Evolutionary conservation across 1,284 basidiomycete genomes (phyloP).

Genomic region (Fomitopsis betulina): DNA sequence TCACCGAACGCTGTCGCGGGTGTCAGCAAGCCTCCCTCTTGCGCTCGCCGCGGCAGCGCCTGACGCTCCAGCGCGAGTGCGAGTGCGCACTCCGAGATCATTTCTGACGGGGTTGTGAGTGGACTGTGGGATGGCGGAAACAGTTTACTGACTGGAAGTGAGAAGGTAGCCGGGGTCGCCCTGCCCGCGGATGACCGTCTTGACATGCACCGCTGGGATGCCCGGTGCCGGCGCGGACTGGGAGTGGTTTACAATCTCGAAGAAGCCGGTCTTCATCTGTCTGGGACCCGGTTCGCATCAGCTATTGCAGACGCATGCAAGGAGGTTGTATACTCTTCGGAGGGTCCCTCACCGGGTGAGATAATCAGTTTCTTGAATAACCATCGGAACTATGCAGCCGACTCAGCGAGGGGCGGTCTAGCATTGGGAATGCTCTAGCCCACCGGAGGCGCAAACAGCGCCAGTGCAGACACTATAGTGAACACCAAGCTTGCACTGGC

Average conservation of each 20-base stretch:
- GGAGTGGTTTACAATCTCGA: conserved; percentile 57
- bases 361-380: conserved; percentile 46
- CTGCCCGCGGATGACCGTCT: conserved; percentile 53
- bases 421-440: conserved; percentile 10
- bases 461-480: conserved; percentile 18
- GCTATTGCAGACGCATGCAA: neutral
- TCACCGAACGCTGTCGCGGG: conserved; percentile 76
- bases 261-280: conserved; percentile 48
- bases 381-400: conserved; percentile 44
- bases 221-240: conserved; percentile 36
- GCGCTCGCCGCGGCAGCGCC: conserved; percentile 49
- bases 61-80: conserved; percentile 52
- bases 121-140: neutral
- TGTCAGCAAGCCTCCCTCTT: conserved; percentile 73
- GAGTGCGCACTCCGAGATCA: conserved; percentile 76
- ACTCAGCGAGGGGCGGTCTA: neutral
- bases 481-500: conserved; percentile 35
- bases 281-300: conserved; percentile 29
- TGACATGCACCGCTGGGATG: conserved; percentile 47
- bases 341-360: conserved; percentile 58
- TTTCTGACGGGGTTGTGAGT: conserved; percentile 37
- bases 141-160: conserved; percentile 49
- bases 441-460: conserved; percentile 34
- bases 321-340: conserved; percentile 44
- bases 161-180: conserved; percentile 82